Conservation (phyloP, 2,329 filamentous ascomycete genomes). For the Talaromyces sp. region DNA sequence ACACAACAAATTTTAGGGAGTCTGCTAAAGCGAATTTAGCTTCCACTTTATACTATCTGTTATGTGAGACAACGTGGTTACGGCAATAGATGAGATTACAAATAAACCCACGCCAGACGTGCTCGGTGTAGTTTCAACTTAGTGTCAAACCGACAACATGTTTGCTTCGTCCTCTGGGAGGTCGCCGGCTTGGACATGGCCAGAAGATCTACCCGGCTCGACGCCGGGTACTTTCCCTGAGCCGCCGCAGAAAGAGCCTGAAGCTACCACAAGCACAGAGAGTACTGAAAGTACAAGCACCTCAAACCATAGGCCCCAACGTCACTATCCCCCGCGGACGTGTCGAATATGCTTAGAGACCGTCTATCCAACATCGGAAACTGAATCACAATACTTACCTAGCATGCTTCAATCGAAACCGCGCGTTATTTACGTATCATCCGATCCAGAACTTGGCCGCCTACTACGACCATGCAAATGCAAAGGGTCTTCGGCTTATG, state of each 20-base stretch:
- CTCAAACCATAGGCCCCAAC: conserved; percentile 28
- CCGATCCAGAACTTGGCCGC: conserved; percentile 69
- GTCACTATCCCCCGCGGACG: conserved; percentile 65
- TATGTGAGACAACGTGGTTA: background rate
- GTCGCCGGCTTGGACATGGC: conserved; percentile 17
- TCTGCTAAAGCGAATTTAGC: background rate
- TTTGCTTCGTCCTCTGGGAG: background rate
- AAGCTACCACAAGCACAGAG: conserved; percentile 17
- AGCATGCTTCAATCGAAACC: conserved; percentile 55
- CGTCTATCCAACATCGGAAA: conserved; percentile 59
- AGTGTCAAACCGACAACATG: background rate
- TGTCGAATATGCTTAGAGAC: conserved; percentile 88
- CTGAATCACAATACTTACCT: conserved; percentile 52
- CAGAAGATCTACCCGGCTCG: conserved; percentile 14
- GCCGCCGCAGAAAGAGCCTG: conserved; percentile 7
- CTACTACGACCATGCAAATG: conserved; percentile 88
- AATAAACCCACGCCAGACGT: background rate
- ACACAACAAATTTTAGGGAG: background rate
- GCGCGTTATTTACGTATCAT: conserved; percentile 67
- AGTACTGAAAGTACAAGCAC: conserved; percentile 20
- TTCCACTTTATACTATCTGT: background rate
- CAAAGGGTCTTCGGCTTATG: conserved; percentile 88
- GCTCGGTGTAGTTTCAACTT: background rate
- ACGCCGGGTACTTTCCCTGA: conserved; percentile 7
- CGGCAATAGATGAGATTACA: background rate